phyloP scores from a whole-genome alignment of 176 grass and related monocot genomes.

The Poa pratensis region DNA sequence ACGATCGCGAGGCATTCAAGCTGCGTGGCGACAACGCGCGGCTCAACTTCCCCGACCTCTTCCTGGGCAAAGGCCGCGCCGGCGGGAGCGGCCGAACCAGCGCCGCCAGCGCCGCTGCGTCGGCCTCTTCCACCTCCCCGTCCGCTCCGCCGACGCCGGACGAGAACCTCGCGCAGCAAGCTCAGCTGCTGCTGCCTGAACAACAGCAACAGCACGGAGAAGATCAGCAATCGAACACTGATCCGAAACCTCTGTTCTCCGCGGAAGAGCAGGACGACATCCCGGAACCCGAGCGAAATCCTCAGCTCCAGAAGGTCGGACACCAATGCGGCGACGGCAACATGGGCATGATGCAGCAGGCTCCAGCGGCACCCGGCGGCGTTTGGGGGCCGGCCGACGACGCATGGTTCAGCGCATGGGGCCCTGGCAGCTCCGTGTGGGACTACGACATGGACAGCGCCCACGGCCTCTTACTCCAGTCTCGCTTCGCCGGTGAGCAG shows the following conservation, averaged over 20 bases:
- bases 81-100: constrained; percentile 54
- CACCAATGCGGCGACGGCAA: constrained; percentile 19
- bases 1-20: constrained; percentile 91
- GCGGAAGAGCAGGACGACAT: constrained; percentile 37
- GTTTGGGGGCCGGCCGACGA: constrained; percentile 78
- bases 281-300: constrained; percentile 28
- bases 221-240: neutral
- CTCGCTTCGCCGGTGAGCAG: constrained; percentile 64
- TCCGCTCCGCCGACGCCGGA: constrained; percentile 52
- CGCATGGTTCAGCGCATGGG: constrained; percentile 94
- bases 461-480: constrained; percentile 76
- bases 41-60: constrained; percentile 94
- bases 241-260: constrained; percentile 31
- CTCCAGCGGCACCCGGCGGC: constrained; percentile 40
- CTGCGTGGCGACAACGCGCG: constrained; percentile 89
- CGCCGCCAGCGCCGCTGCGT: constrained; percentile 49
- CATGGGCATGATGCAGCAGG: constrained; percentile 22
- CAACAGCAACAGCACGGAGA: constrained; percentile 12
- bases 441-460: constrained; percentile 92
- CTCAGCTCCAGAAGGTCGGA: constrained; percentile 9
- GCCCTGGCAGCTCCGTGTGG: constrained; percentile 86
- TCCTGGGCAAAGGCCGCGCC: constrained; percentile 64
- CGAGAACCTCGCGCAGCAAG: constrained; percentile 27
- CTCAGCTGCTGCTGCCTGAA: constrained; percentile 15
- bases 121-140: constrained; percentile 54